These are phyloP conservation scores for Talaromyces funiculosus DNA, from an alignment of 2,329 filamentous ascomycete species.

Conservation along the genomic window DNA sequence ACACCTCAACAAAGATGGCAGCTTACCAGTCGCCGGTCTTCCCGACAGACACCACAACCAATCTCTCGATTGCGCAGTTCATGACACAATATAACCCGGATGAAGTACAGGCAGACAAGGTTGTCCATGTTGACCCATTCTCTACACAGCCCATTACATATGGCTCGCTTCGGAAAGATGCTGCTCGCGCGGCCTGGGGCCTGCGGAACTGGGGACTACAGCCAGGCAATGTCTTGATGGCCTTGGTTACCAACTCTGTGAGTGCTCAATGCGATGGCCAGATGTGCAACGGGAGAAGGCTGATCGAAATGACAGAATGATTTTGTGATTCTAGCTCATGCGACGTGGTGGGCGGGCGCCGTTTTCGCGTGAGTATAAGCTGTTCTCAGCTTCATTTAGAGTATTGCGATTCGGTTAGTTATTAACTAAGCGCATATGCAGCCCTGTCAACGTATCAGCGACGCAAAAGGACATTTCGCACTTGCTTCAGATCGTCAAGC, in stretches of 20 bases:
- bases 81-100: slow-evolving; percentile 25
- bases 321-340: slow-evolving; percentile 23
- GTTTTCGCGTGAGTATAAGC: slow-evolving; percentile 18
- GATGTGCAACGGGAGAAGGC: not conserved
- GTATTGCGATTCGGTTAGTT: not conserved
- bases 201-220: slow-evolving; percentile 19
- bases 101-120: slow-evolving; percentile 18
- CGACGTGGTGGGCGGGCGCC: slow-evolving; percentile 23
- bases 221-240: slow-evolving; percentile 19
- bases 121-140: slow-evolving; percentile 23
- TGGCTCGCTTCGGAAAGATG: slow-evolving; percentile 21
- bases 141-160: slow-evolving; percentile 22
- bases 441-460: slow-evolving; percentile 19
- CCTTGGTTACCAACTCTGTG: slow-evolving; percentile 22
- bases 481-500: slow-evolving; percentile 18
- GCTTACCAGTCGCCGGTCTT: not conserved
- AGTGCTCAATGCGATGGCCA: not conserved
- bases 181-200: slow-evolving; percentile 21
- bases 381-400: not conserved
- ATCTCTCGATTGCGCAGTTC: slow-evolving; percentile 21
- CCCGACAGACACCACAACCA: not conserved
- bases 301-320: slow-evolving; percentile 17
- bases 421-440: not conserved
- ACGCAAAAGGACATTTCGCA: slow-evolving; percentile 21
- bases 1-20: not conserved